A percentile compares a stretch with the other conserved stretches of the same genome.
Conservation (phyloP, 371 early-diverging fungal species). For the Dichotomocladium elegans region DNA sequence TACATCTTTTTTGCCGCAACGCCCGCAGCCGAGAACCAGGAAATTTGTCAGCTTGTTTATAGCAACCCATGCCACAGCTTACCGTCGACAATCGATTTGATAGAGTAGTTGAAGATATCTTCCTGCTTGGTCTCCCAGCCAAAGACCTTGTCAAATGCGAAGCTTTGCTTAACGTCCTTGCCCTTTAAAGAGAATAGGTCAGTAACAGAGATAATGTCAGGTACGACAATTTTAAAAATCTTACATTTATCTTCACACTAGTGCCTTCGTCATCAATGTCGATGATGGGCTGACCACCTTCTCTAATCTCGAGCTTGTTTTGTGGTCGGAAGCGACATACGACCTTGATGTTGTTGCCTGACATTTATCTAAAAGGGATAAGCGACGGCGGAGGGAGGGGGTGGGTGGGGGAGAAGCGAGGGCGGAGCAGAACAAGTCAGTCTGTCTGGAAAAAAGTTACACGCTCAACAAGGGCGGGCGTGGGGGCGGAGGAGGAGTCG, state of each 20-base stretch:
- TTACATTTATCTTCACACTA: slow-evolving; percentile 29
- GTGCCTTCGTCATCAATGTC: slow-evolving; percentile 76
- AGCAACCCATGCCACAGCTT: not conserved
- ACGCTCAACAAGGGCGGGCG: too few relatives aligned
- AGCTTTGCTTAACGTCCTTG: slow-evolving; percentile 23
- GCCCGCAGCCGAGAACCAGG: slow-evolving; percentile 1
- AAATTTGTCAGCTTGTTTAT: not conserved
- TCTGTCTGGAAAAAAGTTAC: too few relatives aligned
- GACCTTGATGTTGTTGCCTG: slow-evolving; percentile 81
- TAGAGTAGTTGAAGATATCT: slow-evolving; percentile 81
- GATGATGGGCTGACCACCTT: slow-evolving; percentile 79
- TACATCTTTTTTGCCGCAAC: too few relatives aligned
- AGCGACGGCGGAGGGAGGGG: too few relatives aligned
- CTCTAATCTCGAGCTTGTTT: slow-evolving; percentile 77
- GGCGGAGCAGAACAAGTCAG: too few relatives aligned
- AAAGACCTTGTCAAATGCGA: slow-evolving; percentile 87
- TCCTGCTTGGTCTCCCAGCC: slow-evolving; percentile 74
- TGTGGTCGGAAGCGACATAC: slow-evolving; percentile 92
- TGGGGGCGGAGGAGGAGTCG: too few relatives aligned
- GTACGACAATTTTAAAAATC: not conserved
- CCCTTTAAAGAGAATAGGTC: slow-evolving; percentile 2
- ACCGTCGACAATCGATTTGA: slow-evolving; percentile 85
- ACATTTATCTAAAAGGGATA: too few relatives aligned
- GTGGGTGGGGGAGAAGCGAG: too few relatives aligned
- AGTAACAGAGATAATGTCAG: slow-evolving; percentile 5